These are phyloP conservation scores for Hericium alpestre DNA, from an alignment of 768 basidiomycete species.

Conservation along the genomic window DNA sequence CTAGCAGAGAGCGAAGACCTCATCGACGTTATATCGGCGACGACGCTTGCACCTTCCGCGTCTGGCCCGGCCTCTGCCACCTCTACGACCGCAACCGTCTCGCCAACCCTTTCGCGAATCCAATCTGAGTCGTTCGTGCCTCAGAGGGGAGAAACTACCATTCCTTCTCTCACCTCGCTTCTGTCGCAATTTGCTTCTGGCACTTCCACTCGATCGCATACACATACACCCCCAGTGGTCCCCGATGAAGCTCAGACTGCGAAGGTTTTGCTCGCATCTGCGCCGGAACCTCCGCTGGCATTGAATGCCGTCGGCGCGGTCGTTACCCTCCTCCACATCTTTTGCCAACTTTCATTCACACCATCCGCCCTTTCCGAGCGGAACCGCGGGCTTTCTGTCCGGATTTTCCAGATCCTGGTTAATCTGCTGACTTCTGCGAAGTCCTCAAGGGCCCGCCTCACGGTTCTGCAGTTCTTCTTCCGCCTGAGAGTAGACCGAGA, in stretches of 20 bases:
- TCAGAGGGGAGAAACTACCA: slow-evolving; percentile 31
- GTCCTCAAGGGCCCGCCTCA: slow-evolving; percentile 52
- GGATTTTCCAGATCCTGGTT: slow-evolving; percentile 43
- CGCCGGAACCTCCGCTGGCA: slow-evolving; percentile 10
- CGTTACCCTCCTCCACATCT: slow-evolving; percentile 52
- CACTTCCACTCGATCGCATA: slow-evolving; percentile 46
- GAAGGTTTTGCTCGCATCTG: slow-evolving; percentile 16
- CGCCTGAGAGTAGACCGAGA: slow-evolving; percentile 83
- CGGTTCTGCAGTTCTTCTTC: slow-evolving; percentile 78
- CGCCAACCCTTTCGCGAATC: slow-evolving; percentile 47
- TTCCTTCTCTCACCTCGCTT: slow-evolving; percentile 55
- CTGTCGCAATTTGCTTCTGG: slow-evolving; percentile 51
- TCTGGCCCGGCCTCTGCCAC: slow-evolving; percentile 6
- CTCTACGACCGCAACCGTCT: slow-evolving; percentile 21
- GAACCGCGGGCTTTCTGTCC: slow-evolving; percentile 43
- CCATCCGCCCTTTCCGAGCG: slow-evolving; percentile 38
- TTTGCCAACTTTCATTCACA: slow-evolving; percentile 63
- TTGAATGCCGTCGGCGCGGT: slow-evolving; percentile 49
- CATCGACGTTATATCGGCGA: slow-evolving; percentile 10
- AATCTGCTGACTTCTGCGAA: slow-evolving; percentile 33
- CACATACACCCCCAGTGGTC: slow-evolving; percentile 29
- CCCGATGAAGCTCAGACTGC: slow-evolving; percentile 24
- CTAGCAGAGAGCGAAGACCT: slow-evolving; percentile 4
- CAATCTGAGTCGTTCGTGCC: slow-evolving; percentile 41
- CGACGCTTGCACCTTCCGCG: slow-evolving; percentile 5